phyloP scores from a whole-genome alignment of 2,329 filamentous ascomycete species.

The Botrytis squamosa region DNA sequence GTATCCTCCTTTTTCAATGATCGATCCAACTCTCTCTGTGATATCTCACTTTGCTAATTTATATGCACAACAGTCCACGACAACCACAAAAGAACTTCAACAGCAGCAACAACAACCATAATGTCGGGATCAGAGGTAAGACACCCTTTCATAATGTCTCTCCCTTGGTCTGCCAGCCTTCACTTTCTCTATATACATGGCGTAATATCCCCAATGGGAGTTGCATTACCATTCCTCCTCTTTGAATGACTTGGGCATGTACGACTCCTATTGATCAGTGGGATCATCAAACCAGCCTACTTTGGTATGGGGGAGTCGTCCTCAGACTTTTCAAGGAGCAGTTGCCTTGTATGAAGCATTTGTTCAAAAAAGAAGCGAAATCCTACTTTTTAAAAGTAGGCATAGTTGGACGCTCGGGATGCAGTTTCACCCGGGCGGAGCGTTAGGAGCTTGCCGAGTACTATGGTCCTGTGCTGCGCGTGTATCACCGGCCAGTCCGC shows the following conservation, averaged over 20 bases:
- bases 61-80: not conserved
- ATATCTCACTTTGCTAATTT: not conserved
- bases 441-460: constrained; percentile 11
- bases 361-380: not conserved
- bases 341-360: not conserved
- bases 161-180: not conserved
- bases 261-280: not conserved
- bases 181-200: not conserved
- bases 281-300: constrained; percentile 9
- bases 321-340: not conserved
- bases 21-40: not conserved
- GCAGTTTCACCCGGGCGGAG: not conserved
- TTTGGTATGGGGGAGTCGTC: not conserved
- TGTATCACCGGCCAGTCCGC: not conserved
- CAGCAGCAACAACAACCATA: too few species aligned
- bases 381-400: not conserved
- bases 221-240: not conserved
- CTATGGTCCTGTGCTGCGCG: not conserved
- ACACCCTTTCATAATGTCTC: not conserved
- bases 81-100: not conserved
- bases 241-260: not conserved
- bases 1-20: not conserved
- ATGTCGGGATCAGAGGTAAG: constrained; percentile 6
- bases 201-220: not conserved
- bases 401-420: constrained; percentile 3